Evolutionary conservation across 306 rosid genomes (phyloP).

Genomic region (Herpetospermum pedunculosum): DNA sequence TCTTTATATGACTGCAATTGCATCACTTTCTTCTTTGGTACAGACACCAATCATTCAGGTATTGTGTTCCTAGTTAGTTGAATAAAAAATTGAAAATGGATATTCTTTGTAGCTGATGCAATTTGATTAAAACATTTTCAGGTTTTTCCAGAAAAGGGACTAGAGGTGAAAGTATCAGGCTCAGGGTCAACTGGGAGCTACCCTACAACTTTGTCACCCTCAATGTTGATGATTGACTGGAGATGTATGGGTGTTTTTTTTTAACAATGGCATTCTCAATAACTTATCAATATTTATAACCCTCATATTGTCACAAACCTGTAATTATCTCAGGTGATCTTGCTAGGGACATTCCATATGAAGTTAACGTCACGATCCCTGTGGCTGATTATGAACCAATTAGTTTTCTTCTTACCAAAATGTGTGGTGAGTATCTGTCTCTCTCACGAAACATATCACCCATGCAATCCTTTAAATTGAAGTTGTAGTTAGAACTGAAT

Average conservation of each 20-base stretch:
- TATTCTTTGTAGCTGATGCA: neutral
- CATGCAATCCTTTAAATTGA: neutral
- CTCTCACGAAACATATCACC: neutral
- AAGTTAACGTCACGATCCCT: conserved; percentile 71
- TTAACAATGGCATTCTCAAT: conserved; percentile 7
- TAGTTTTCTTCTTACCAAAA: conserved; percentile 64
- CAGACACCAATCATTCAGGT: conserved; percentile 61
- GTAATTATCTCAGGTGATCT: conserved; percentile 50
- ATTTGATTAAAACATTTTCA: conserved; percentile 16
- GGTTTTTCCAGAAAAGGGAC: conserved; percentile 62
- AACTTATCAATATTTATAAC: conserved; percentile 1
- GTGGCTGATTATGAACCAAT: conserved; percentile 69
- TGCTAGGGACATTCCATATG: conserved; percentile 44
- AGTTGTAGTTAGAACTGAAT: neutral
- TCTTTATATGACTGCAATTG: conserved; percentile 73
- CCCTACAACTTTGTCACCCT: conserved; percentile 89
- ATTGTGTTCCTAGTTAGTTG: conserved; percentile 13
- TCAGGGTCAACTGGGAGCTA: conserved; percentile 60
- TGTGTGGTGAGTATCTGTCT: conserved; percentile 52
- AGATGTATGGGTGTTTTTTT: conserved; percentile 56
- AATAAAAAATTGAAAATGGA: conserved; percentile 9
- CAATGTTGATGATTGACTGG: conserved; percentile 70
- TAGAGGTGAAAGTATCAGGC: conserved; percentile 57
- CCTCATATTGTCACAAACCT: conserved; percentile 12
- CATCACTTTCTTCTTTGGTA: conserved; percentile 72